phyloP scores from a whole-genome alignment of 441 rosid species.

The Adansonia madagascariensis region DNA sequence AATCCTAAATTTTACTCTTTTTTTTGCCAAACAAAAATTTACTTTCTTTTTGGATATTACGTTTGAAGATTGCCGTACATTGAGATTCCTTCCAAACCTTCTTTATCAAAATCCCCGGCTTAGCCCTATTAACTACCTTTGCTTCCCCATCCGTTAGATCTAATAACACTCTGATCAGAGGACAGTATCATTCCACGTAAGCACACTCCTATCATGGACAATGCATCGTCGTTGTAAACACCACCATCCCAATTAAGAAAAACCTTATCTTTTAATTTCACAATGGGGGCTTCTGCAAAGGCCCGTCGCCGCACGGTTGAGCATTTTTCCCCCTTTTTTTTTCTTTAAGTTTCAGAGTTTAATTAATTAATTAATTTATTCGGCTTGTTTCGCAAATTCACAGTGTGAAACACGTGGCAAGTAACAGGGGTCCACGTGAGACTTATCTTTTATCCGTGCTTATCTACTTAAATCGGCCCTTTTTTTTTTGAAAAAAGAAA shows the following conservation, averaged over 20 bases:
- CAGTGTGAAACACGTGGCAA: not conserved
- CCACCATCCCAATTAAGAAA: not conserved
- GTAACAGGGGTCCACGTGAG: not conserved
- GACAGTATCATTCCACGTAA: not conserved
- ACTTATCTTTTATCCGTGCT: constrained; percentile 9
- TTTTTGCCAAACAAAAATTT: too few relatives aligned
- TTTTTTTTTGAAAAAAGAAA: not conserved
- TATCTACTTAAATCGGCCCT: constrained; percentile 26
- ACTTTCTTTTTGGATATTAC: too few relatives aligned
- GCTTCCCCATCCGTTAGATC: not conserved
- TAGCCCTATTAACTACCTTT: not conserved
- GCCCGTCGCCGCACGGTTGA: constrained; percentile 16
- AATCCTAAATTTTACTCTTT: too few relatives aligned
- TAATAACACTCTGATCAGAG: not conserved
- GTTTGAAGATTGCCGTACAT: too few relatives aligned
- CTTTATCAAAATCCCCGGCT: too few relatives aligned
- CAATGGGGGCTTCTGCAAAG: not conserved
- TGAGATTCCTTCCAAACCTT: too few relatives aligned
- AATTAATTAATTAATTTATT: too few relatives aligned
- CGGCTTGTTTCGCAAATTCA: not conserved
- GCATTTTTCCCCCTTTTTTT: constrained; percentile 2
- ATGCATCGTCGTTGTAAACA: not conserved
- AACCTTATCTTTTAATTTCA: constrained; percentile 29
- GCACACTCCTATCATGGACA: not conserved
- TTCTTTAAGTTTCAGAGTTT: too few relatives aligned